Base-by-base conservation (phyloP, 805 yeast species). In the Saccharomycopsis sp. region DNA sequence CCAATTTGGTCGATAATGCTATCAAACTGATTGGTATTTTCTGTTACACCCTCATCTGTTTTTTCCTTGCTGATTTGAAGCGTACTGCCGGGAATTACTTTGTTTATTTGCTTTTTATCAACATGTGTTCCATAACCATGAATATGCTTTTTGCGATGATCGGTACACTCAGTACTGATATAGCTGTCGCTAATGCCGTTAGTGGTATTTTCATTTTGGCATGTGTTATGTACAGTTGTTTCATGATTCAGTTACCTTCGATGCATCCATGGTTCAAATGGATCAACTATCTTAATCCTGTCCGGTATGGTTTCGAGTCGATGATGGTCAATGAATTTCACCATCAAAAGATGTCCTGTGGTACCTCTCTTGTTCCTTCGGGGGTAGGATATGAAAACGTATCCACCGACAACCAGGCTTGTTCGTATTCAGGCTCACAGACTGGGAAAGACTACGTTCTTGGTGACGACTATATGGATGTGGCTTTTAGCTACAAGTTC, bases 261-360 rank as follows among this genome's bases (percentile, higher is more conserved):
- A 81, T 84, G 85, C 83, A 81, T 62, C 83, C 82, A 51, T 87
- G 92, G 91, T 83, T 84, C 63, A 78, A 81, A 59, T 85, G 89
- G 87, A 73, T 84, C 52, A 76, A 79, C 34, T 83, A 79, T 62
- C 63, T 82, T 23, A 77, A 84, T 62, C 88, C 89, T 1, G 68
- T 83, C 40, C 73, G 76, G 61, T 84, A 77, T 63, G 79, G 79
- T 0, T 82, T 81, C 68, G 94, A 88, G 68, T 71, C 85, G 1
- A 71, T 88, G 65, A 73, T 88, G 75, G 75, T 79, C 9, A 81
- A 80, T 64, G 92, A 88, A 68, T 84, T 87, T 67, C 81, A 79
- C 65, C 77, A 78, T 51, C 72, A 81, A 51, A 70, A 75, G 12
- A 80, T 83, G 72, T 69, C 69, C 53, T 87, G 95, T 72, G 68